Evolutionary conservation across 148 eudicot genomes (phyloP).

Genomic region (Spergularia bocconei): DNA sequence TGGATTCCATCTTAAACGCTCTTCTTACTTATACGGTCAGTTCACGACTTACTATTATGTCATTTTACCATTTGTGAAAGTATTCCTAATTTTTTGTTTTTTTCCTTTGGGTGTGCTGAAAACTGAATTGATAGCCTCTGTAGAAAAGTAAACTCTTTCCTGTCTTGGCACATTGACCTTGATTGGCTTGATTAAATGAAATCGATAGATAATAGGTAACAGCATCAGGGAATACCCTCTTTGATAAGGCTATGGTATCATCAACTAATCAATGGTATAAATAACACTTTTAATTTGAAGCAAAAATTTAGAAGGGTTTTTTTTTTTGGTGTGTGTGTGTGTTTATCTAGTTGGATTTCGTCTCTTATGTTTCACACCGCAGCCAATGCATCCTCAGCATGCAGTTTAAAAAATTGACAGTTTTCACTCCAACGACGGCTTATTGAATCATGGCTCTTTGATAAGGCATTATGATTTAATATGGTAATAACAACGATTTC

Average conservation of each 20-base stretch:
- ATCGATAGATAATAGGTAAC: neutral
- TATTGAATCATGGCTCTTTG: too few relatives aligned
- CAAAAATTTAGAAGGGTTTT: too few relatives aligned
- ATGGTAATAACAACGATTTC: too few relatives aligned
- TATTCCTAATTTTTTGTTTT: neutral
- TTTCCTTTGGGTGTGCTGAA: neutral
- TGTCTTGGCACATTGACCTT: neutral
- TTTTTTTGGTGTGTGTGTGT: too few relatives aligned
- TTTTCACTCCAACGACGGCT: too few relatives aligned
- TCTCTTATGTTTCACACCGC: too few relatives aligned
- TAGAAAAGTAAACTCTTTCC: neutral
- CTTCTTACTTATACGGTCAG: slow-evolving; percentile 66
- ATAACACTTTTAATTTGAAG: too few relatives aligned
- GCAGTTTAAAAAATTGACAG: too few relatives aligned
- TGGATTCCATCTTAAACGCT: slow-evolving; percentile 48
- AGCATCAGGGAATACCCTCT: neutral
- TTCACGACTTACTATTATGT: neutral
- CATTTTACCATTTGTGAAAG: neutral
- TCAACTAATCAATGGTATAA: too few relatives aligned
- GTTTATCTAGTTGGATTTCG: too few relatives aligned
- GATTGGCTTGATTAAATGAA: neutral
- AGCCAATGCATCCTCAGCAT: too few relatives aligned
- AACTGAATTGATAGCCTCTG: neutral
- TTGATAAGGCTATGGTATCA: neutral
- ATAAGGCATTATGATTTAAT: too few relatives aligned